Conservation (phyloP, 2,329 filamentous ascomycete species). For the Fusarium luffae region DNA sequence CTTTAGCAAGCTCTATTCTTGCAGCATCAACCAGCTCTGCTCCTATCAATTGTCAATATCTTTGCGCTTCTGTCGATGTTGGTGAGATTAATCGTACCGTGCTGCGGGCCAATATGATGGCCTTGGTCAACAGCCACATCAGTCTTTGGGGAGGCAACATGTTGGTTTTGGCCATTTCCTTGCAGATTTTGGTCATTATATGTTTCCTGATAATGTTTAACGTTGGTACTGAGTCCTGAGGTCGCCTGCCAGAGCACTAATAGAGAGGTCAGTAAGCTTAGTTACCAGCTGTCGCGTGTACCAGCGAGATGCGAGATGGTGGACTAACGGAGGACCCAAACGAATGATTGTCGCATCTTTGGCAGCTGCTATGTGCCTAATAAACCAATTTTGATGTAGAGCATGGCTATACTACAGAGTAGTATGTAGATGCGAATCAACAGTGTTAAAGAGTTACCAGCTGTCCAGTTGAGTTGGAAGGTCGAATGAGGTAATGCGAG, state of each 20-base stretch:
- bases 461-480: slow-evolving; percentile 46
- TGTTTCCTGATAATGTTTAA: slow-evolving; percentile 52
- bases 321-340: slow-evolving; percentile 56
- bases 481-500: slow-evolving; percentile 46
- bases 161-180: slow-evolving; percentile 45
- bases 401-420: slow-evolving; percentile 47
- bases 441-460: slow-evolving; percentile 43
- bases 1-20: slow-evolving; percentile 60
- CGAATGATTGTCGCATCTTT: slow-evolving; percentile 55
- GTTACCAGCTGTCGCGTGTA: slow-evolving; percentile 39
- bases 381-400: slow-evolving; percentile 31
- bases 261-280: slow-evolving; percentile 40
- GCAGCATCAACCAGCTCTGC: slow-evolving; percentile 66
- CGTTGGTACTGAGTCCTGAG: slow-evolving; percentile 52
- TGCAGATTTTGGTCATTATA: slow-evolving; percentile 47
- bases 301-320: background rate
- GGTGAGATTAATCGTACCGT: slow-evolving; percentile 49
- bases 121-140: slow-evolving; percentile 47
- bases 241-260: slow-evolving; percentile 61
- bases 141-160: slow-evolving; percentile 48
- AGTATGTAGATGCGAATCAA: slow-evolving; percentile 23
- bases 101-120: slow-evolving; percentile 48
- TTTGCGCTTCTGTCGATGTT: slow-evolving; percentile 2
- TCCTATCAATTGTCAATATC: slow-evolving; percentile 51
- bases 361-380: slow-evolving; percentile 51